These are phyloP conservation scores for Miscanthus lutarioriparius DNA, from an alignment of 176 grass and related monocot genomes.

Conservation along the genomic window DNA sequence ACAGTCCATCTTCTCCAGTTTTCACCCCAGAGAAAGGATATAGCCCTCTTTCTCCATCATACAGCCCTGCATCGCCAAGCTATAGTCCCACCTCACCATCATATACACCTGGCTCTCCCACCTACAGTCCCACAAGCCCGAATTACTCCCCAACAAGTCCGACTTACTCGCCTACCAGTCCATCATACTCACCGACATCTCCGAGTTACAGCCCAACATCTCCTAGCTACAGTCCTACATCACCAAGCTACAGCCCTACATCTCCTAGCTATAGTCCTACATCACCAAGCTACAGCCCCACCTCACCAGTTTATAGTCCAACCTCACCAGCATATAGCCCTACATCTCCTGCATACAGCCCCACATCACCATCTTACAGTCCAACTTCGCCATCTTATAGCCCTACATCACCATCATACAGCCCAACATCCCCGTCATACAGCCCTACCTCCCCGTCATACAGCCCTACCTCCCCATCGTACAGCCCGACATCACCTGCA, in stretches of 20 bases:
- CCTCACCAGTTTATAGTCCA: slow-evolving; percentile 62
- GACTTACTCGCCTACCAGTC: slow-evolving; percentile 59
- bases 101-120: slow-evolving; percentile 61
- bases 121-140: slow-evolving; percentile 66
- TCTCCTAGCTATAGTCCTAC: slow-evolving; percentile 67
- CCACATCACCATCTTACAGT: slow-evolving; percentile 51
- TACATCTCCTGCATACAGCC: slow-evolving; percentile 59
- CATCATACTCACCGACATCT: slow-evolving; percentile 60
- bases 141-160: slow-evolving; percentile 70
- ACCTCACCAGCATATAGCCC: slow-evolving; percentile 66
- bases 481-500: slow-evolving; percentile 75
- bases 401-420: slow-evolving; percentile 54
- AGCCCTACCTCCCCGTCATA: slow-evolving; percentile 49
- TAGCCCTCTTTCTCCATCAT: slow-evolving; percentile 59
- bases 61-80: slow-evolving; percentile 52
- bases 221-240: slow-evolving; percentile 59
- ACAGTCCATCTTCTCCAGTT: slow-evolving; percentile 67
- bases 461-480: slow-evolving; percentile 70
- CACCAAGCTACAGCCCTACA: slow-evolving; percentile 61
- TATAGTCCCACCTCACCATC: slow-evolving; percentile 64
- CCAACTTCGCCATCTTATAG: slow-evolving; percentile 59
- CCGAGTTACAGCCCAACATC: slow-evolving; percentile 66
- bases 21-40: slow-evolving; percentile 65
- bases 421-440: slow-evolving; percentile 55
- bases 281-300: slow-evolving; percentile 64